Percentiles rank a stretch among this genome's conserved stretches.
Conservation (phyloP, 805 yeast genomes). For the Grigorovia yakushimaensis region DNA sequence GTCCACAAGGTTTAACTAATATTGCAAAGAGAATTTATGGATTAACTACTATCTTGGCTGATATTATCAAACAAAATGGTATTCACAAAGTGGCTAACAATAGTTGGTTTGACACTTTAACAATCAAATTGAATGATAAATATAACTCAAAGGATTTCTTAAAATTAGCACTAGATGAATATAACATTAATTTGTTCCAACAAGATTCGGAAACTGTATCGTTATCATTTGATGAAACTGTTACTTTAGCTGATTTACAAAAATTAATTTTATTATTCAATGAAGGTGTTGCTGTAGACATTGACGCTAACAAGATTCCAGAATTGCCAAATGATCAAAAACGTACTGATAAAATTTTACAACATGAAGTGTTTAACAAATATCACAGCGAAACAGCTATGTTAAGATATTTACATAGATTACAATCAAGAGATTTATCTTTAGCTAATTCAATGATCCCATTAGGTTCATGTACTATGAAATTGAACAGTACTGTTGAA, state of each 20-base stretch:
- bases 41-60: constrained; percentile 62
- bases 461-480: constrained; percentile 97
- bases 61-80: constrained; percentile 31
- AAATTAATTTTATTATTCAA: constrained; percentile 51
- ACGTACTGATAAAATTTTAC: constrained; percentile 52
- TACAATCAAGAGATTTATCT: constrained; percentile 84
- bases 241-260: constrained; percentile 49
- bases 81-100: constrained; percentile 36
- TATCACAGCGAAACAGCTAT: constrained; percentile 93
- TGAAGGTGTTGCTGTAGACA: constrained; percentile 12
- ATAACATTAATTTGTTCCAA: constrained; percentile 69
- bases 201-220: constrained; percentile 54
- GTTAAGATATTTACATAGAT: constrained; percentile 76
- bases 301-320: constrained; percentile 32
- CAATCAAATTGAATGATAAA: constrained; percentile 39
- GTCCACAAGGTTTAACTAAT: constrained; percentile 71
- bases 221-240: constrained; percentile 87
- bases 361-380: constrained; percentile 70
- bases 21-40: constrained; percentile 75
- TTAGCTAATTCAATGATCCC: constrained; percentile 96
- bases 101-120: constrained; percentile 81
- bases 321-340: constrained; percentile 38
- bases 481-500: constrained; percentile 87
- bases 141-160: constrained; percentile 32
- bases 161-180: constrained; percentile 31